phyloP scores from a whole-genome alignment of 2,329 filamentous ascomycete species.

The Fusarium cicatricum region DNA sequence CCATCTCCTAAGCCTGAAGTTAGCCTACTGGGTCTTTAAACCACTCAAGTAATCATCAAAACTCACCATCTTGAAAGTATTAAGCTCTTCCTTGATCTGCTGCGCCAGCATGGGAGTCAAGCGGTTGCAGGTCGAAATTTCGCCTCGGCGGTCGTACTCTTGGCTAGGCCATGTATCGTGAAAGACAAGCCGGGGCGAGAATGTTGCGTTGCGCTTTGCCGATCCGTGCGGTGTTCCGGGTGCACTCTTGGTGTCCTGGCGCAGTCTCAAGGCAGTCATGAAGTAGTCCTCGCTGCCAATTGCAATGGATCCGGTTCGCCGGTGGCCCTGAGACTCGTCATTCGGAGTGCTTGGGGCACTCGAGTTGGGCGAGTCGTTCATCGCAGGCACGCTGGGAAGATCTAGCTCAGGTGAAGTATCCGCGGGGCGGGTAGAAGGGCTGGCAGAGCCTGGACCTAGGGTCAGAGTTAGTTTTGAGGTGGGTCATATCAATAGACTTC shows the following conservation, averaged over 20 bases:
- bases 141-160: conserved; percentile 95
- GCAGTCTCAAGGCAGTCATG: conserved; percentile 76
- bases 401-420: conserved; percentile 66
- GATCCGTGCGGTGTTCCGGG: conserved; percentile 77
- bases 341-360: conserved; percentile 89
- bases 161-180: conserved; percentile 95
- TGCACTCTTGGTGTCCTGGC: conserved; percentile 79
- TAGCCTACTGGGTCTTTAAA: conserved; percentile 43
- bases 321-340: conserved; percentile 75
- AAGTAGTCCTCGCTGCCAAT: conserved; percentile 92
- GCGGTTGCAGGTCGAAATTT: conserved; percentile 97
- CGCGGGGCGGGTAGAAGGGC: conserved; percentile 68
- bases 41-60: conserved; percentile 1
- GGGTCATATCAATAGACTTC: not conserved
- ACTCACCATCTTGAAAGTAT: conserved; percentile 92
- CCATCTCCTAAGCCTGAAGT: conserved; percentile 82
- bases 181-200: conserved; percentile 93
- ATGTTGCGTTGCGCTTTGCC: conserved; percentile 72
- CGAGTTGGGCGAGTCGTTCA: conserved; percentile 81
- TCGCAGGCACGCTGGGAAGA: conserved; percentile 67
- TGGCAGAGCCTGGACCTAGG: conserved; percentile 66
- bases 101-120: conserved; percentile 96
- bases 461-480: conserved; percentile 23
- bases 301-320: conserved; percentile 73
- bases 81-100: conserved; percentile 99